phyloP scores from a whole-genome alignment of 192 early-diverging fungal species.

The Rhizophagus clarus region DNA sequence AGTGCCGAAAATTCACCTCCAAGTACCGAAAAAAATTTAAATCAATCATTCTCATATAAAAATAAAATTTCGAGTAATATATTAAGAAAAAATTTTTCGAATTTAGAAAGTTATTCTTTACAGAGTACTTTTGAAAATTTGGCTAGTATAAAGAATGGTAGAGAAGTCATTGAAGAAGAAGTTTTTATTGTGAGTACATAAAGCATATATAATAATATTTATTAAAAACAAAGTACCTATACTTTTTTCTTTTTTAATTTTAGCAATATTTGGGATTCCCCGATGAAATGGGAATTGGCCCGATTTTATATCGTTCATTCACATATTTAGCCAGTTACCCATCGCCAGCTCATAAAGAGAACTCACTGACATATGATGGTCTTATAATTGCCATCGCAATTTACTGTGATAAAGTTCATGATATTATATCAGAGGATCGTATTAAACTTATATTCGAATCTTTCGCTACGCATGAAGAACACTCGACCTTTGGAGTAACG shows the following conservation, averaged over 20 bases:
- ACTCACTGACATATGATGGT: not conserved
- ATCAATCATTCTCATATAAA: not conserved
- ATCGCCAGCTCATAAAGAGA: not conserved
- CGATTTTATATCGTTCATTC: slow-evolving; percentile 1
- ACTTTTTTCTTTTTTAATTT: too few species aligned
- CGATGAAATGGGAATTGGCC: not conserved
- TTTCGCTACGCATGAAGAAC: not conserved
- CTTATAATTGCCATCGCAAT: slow-evolving; percentile 3
- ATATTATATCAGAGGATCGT: not conserved
- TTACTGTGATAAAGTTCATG: slow-evolving; percentile 1
- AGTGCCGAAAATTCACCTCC: not conserved
- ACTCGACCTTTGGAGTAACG: not conserved
- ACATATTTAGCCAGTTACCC: slow-evolving; percentile 2
- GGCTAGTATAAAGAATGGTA: not conserved
- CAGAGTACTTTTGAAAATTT: slow-evolving; percentile 3
- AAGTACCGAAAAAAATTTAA: not conserved
- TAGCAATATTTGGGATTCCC: not conserved
- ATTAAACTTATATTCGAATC: slow-evolving; percentile 13
- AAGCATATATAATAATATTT: too few species aligned
- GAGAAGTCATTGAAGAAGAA: slow-evolving; percentile 1
- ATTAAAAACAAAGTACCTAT: too few species aligned
- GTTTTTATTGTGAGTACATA: not conserved
- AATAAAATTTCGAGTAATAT: not conserved
- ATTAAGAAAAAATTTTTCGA: not conserved
- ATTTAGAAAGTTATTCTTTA: slow-evolving; percentile 7